These are phyloP conservation scores for Hevea brasiliensis DNA, from an alignment of 345 rosid genomes.

Conservation along the genomic window DNA sequence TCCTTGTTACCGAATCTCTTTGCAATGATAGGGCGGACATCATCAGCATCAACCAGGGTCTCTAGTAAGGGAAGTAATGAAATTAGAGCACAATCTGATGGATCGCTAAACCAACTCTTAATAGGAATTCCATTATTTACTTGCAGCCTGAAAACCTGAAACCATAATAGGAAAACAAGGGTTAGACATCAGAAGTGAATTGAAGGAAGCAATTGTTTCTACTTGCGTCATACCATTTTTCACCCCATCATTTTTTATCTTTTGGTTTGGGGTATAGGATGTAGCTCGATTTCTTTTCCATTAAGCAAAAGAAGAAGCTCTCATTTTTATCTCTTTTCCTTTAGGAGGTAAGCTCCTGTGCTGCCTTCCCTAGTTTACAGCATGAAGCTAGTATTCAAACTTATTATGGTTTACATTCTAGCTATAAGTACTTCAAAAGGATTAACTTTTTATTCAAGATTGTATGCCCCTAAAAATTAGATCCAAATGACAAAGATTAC, in stretches of 20 bases:
- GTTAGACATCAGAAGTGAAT: constrained; percentile 14
- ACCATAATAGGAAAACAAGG: constrained; percentile 24
- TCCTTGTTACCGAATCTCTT: constrained; percentile 76
- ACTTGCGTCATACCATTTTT: neutral
- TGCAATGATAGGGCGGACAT: constrained; percentile 90
- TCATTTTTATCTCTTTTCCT: neutral
- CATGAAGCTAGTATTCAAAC: neutral
- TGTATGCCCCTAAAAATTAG: neutral
- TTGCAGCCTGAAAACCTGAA: constrained; percentile 93
- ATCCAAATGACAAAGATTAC: constrained; percentile 2
- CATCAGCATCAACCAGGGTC: constrained; percentile 75
- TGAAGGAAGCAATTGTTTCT: neutral
- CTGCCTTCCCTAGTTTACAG: neutral
- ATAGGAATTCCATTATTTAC: constrained; percentile 95
- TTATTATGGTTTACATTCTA: neutral
- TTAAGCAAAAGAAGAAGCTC: neutral
- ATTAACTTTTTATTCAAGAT: neutral
- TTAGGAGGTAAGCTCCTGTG: neutral
- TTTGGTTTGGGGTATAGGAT: neutral
- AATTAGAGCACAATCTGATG: constrained; percentile 75
- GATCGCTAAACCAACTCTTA: constrained; percentile 93
- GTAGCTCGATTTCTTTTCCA: neutral
- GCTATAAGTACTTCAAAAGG: neutral
- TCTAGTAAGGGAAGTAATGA: constrained; percentile 91
- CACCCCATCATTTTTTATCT: neutral